Percentiles rank a stretch among this genome's conserved stretches.
phyloP scores from a whole-genome alignment of 306 rosid genomes.

The Erythrophleum fordii region DNA sequence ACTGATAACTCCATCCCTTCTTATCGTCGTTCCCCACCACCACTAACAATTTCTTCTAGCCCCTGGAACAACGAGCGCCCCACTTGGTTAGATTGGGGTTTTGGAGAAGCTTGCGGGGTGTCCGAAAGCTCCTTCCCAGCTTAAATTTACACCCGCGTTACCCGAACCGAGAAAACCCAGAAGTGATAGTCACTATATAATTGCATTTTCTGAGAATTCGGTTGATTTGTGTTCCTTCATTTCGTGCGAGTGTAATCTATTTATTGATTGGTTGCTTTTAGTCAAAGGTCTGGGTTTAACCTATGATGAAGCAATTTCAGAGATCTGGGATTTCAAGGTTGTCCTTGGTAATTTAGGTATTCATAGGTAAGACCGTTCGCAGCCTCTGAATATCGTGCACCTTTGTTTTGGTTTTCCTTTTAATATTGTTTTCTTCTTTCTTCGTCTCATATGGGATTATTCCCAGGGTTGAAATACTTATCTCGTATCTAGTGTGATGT shows the following conservation, averaged over 20 bases:
- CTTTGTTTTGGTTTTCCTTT: slow-evolving; percentile 1
- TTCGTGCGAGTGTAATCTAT: neutral
- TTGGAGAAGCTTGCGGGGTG: slow-evolving; percentile 37
- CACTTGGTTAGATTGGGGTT: slow-evolving; percentile 30
- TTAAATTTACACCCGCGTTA: slow-evolving; percentile 70
- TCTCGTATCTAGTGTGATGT: slow-evolving; percentile 3
- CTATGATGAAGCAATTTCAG: slow-evolving; percentile 50
- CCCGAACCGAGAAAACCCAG: slow-evolving; percentile 27
- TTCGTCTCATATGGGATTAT: slow-evolving; percentile 13
- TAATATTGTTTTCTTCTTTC: slow-evolving; percentile 11
- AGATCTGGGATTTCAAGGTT: slow-evolving; percentile 69
- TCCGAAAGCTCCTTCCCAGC: slow-evolving; percentile 70
- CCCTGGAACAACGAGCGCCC: slow-evolving; percentile 30
- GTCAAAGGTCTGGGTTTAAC: slow-evolving; percentile 58
- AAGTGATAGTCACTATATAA: slow-evolving; percentile 32
- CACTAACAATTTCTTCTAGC: slow-evolving; percentile 40
- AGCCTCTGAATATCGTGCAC: neutral
- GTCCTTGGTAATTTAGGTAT: slow-evolving; percentile 33
- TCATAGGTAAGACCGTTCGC: slow-evolving; percentile 37
- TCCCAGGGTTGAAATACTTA: slow-evolving; percentile 6
- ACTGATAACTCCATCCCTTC: slow-evolving; percentile 76
- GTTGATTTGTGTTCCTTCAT: slow-evolving; percentile 36
- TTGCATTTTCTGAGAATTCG: slow-evolving; percentile 41
- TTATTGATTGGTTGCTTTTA: slow-evolving; percentile 2
- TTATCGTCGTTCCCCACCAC: slow-evolving; percentile 41